Conservation (phyloP, 768 basidiomycete genomes). For the Russula emetica region DNA sequence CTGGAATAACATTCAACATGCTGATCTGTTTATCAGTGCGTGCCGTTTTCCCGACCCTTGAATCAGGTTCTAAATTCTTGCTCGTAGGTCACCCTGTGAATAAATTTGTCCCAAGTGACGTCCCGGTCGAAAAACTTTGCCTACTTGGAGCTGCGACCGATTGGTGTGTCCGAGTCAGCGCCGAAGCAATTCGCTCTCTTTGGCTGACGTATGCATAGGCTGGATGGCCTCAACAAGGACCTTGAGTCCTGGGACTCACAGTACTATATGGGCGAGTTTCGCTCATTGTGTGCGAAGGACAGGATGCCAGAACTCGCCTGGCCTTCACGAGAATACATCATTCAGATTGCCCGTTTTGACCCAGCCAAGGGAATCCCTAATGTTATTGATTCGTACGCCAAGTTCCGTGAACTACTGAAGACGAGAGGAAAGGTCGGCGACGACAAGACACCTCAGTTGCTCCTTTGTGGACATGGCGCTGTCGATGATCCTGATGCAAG, state of each 20-base stretch:
- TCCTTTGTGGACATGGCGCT: slow-evolving; percentile 86
- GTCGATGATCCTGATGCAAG: slow-evolving; percentile 95
- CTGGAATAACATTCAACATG: slow-evolving; percentile 85
- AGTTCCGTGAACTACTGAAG: slow-evolving; percentile 65
- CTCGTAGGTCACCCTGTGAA: slow-evolving; percentile 74
- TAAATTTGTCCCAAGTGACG: slow-evolving; percentile 88
- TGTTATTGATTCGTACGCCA: slow-evolving; percentile 83
- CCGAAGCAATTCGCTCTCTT: neutral
- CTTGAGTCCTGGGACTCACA: slow-evolving; percentile 76
- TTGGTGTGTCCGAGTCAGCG: slow-evolving; percentile 48
- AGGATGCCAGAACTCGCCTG: slow-evolving; percentile 77
- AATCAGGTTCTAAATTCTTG: neutral
- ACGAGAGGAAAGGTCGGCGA: slow-evolving; percentile 41
- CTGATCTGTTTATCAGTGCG: slow-evolving; percentile 86
- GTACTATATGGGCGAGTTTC: slow-evolving; percentile 88
- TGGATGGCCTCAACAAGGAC: slow-evolving; percentile 94
- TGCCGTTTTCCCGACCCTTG: slow-evolving; percentile 2
- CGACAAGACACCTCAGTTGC: slow-evolving; percentile 64
- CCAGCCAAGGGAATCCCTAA: slow-evolving; percentile 80
- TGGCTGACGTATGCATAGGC: slow-evolving; percentile 40
- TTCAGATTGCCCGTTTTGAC: slow-evolving; percentile 94
- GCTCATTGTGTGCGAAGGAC: slow-evolving; percentile 67
- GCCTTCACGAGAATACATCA: slow-evolving; percentile 79
- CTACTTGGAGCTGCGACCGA: slow-evolving; percentile 83
- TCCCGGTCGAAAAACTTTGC: slow-evolving; percentile 63